Conservation (phyloP, 2,329 filamentous ascomycete species). For the Penicillium sp. region DNA sequence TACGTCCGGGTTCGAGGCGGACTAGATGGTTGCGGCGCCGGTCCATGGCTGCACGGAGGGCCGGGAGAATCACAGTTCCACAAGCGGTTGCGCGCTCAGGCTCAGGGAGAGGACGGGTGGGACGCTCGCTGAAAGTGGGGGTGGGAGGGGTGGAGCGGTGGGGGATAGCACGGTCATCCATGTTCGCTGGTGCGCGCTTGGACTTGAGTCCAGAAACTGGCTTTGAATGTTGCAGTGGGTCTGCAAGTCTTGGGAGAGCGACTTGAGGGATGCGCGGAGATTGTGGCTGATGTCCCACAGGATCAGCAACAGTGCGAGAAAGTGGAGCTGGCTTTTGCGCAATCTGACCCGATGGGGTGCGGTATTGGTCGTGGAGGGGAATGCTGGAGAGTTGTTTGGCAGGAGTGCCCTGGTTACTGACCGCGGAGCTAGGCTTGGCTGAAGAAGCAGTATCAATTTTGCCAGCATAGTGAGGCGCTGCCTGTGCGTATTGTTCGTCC, state of each 20-base stretch:
- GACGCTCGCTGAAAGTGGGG: constrained; percentile 22
- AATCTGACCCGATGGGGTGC: constrained; percentile 4
- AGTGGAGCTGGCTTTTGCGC: constrained; percentile 5
- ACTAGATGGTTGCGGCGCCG: constrained; percentile 64
- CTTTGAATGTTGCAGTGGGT: constrained; percentile 8
- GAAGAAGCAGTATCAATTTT: not conserved
- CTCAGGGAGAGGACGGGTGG: constrained; percentile 16
- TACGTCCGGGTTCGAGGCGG: constrained; percentile 30
- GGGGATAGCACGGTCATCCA: constrained; percentile 10
- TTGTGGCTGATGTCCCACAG: not conserved
- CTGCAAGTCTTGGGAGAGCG: constrained; percentile 10
- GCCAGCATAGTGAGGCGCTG: constrained; percentile 8
- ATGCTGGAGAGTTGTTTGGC: not conserved
- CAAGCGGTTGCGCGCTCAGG: constrained; percentile 18
- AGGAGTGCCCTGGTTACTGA: not conserved
- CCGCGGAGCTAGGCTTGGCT: not conserved
- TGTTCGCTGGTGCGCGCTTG: constrained; percentile 19
- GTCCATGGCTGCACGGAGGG: constrained; percentile 84
- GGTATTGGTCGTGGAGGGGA: not conserved
- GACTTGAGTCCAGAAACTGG: constrained; percentile 21
- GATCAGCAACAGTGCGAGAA: constrained; percentile 12
- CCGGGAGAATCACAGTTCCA: constrained; percentile 74
- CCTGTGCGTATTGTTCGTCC: constrained; percentile 13
- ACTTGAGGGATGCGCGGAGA: constrained; percentile 2
- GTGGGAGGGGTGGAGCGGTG: constrained; percentile 7